phyloP scores from a whole-genome alignment of 352 stramenopile genomes.

The Phytophthora citrophthora region DNA sequence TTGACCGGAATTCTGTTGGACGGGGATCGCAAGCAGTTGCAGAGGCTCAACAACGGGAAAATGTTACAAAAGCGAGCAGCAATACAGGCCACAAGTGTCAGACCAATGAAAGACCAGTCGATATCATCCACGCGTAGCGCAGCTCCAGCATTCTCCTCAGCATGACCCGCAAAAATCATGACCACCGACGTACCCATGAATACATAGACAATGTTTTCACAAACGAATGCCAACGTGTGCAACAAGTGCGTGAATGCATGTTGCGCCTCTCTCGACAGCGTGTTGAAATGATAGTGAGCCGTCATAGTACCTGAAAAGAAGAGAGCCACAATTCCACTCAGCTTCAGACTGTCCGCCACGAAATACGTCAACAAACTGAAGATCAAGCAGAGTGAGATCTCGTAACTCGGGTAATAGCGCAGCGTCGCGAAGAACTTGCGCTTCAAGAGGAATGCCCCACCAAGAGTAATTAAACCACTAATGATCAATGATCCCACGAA shows the following conservation, averaged over 20 bases:
- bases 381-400: conserved; percentile 88
- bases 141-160: conserved; percentile 60
- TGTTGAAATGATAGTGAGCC: conserved; percentile 89
- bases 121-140: conserved; percentile 80
- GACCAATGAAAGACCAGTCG: conserved; percentile 77
- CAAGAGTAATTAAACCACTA: conserved; percentile 71
- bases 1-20: conserved; percentile 70
- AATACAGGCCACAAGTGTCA: conserved; percentile 80
- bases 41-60: conserved; percentile 77
- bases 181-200: conserved; percentile 90
- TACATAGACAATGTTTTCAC: conserved; percentile 86
- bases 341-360: conserved; percentile 72
- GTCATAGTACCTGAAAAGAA: conserved; percentile 94
- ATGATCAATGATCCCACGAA: conserved; percentile 81
- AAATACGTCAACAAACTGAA: conserved; percentile 90
- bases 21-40: conserved; percentile 65
- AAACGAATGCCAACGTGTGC: conserved; percentile 84
- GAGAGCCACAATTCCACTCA: conserved; percentile 94
- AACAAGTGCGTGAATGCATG: conserved; percentile 87
- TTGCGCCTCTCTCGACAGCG: conserved; percentile 79
- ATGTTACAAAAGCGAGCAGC: conserved; percentile 79
- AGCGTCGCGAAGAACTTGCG: conserved; percentile 72
- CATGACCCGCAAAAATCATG: conserved; percentile 81
- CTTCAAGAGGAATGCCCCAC: conserved; percentile 81
- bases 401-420: conserved; percentile 85